Percentiles rank a stretch among this genome's conserved stretches.
Conservation (phyloP, 768 basidiomycete genomes). For the Boletus rubroflammeus region DNA sequence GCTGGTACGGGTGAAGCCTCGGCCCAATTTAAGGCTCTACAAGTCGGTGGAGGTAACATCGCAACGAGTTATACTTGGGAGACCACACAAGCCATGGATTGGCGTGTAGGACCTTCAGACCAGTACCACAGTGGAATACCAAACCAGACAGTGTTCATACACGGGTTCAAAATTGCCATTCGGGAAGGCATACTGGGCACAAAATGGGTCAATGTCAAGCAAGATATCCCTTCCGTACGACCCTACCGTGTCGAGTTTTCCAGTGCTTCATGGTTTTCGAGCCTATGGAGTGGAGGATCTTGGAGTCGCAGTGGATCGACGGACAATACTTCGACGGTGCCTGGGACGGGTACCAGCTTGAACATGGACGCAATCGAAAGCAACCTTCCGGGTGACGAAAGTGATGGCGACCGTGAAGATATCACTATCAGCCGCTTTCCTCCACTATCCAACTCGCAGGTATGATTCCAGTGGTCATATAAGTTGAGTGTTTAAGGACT, state of each 20-base stretch:
- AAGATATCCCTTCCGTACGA: background rate
- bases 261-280: background rate
- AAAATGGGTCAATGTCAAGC: background rate
- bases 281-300: background rate
- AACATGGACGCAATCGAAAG: background rate
- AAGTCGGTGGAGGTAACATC: slow-evolving; percentile 11
- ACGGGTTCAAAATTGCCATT: slow-evolving; percentile 15
- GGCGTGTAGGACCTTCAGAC: slow-evolving; percentile 2
- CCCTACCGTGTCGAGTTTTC: background rate
- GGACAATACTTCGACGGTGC: background rate
- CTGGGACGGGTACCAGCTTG: background rate
- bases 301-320: background rate
- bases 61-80: slow-evolving; percentile 11
- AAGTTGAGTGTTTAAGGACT: background rate
- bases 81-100: slow-evolving; percentile 6
- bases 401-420: background rate
- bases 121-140: slow-evolving; percentile 1
- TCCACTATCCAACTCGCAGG: background rate
- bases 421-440: background rate
- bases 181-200: slow-evolving; percentile 6
- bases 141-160: slow-evolving; percentile 23
- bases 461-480: background rate
- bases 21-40: slow-evolving; percentile 10
- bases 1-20: background rate
- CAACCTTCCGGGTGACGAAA: background rate